phyloP scores from a whole-genome alignment of 768 basidiomycete species.

The Phanerochaete sordida region DNA sequence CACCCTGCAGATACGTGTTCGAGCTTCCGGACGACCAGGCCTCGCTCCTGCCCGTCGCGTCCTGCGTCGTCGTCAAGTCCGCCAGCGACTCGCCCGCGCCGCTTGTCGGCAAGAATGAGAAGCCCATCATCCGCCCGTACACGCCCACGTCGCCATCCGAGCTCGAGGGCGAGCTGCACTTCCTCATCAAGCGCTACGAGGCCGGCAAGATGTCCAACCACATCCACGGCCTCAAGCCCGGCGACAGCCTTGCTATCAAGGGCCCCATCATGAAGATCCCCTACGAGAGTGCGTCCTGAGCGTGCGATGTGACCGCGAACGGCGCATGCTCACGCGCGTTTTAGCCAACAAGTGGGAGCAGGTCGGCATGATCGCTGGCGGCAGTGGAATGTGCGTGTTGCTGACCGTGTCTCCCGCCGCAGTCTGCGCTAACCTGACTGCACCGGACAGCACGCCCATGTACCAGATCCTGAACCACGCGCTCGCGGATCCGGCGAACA shows the following conservation, averaged over 20 bases:
- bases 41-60: conserved; percentile 75
- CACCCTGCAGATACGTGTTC: conserved; percentile 61
- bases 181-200: conserved; percentile 86
- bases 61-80: conserved; percentile 74
- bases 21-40: conserved; percentile 76
- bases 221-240: conserved; percentile 77
- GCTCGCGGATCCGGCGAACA: conserved; percentile 70
- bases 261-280: conserved; percentile 88
- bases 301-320: not conserved
- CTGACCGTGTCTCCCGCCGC: not conserved
- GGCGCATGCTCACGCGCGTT: not conserved
- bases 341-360: conserved; percentile 80
- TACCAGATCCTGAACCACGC: conserved; percentile 81
- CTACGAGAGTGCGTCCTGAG: conserved; percentile 61
- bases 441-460: conserved; percentile 62
- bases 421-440: not conserved
- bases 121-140: conserved; percentile 87
- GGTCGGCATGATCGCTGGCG: conserved; percentile 89
- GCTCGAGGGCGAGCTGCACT: conserved; percentile 65
- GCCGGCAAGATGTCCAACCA: conserved; percentile 81
- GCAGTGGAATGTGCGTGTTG: conserved; percentile 77
- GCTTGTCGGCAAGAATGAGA: conserved; percentile 73
- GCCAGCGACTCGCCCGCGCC: conserved; percentile 51
- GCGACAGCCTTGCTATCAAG: conserved; percentile 83
- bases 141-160: conserved; percentile 86